Base-by-base conservation (phyloP, 495 filamentous ascomycete genomes). In the Polyplosphaeria fusca region DNA sequence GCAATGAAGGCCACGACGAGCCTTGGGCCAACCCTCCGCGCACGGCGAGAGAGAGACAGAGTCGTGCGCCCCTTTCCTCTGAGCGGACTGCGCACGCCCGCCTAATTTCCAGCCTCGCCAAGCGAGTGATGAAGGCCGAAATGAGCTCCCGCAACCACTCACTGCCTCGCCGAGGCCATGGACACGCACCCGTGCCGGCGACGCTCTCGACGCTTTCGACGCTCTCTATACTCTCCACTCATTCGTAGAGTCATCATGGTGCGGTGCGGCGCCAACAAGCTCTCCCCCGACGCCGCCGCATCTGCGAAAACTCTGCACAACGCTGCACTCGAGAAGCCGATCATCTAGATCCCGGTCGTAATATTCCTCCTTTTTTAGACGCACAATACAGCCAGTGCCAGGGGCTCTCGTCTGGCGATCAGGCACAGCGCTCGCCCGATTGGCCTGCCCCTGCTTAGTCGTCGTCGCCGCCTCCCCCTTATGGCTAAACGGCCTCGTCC, bases 101-200 rank as follows among this genome's bases (percentile, higher is more conserved):
- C 44, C 52, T 46, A 56, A 51, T 45, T 49, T 50, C 51, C 45
- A 61, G 58, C 58, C 58, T 61, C 52, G 45, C 46, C 58, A 44
- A 47, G 41, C 16, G 16, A 45, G 24, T 5, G 9, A 7, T 42
- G 12, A 42, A 42, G 30, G 30, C 39, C 39, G 12, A 42, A 14
- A 42, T 20, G 39, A 42, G 39, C 12, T 28, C 45, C 11, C 45
- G 7, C 30, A 14, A 35, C 30, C 30, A 35, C 30, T 14, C 30
- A 35, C 7, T 14, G 30, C 30, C n/a, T n/a, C n/a, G n/a, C n/a
- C n/a, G n/a, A n/a, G n/a, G n/a, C n/a, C n/a, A n/a, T n/a, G n/a
- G n/a, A n/a, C n/a, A n/a, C n/a, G n/a, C n/a, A n/a, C n/a, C n/a
- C n/a, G n/a, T n/a, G n/a, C n/a, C n/a, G n/a, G n/a, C n/a, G n/a